Base-by-base conservation (phyloP, 2,329 filamentous ascomycete species). In the Chaetomium sp. region DNA sequence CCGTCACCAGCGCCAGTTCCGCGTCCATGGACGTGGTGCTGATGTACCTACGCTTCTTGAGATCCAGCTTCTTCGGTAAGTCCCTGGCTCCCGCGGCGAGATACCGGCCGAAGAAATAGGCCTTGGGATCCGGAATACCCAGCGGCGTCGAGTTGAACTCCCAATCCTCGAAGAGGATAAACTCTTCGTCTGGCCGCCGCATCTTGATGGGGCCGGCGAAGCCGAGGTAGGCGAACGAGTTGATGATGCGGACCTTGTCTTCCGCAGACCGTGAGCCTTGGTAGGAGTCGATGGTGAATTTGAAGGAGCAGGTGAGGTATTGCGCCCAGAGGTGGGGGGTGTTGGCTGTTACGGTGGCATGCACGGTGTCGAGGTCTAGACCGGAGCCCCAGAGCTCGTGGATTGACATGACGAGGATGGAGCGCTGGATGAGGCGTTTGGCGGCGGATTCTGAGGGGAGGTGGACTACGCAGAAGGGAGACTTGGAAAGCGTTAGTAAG, bases 1-100 rank as follows among this genome's bases (percentile, higher is more conserved):
- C 94, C 0, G 91, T 96, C 27, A 99, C 76, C 1, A 99, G 79
- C 10, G 91, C 89, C 44, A 99, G 78, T 70, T 97, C 94, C 0
- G 92, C 88, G 68, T 99, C 94, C 94, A 99, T 97, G 46, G 89
- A 94, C 0, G 94, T 99, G 0, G 92, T 97, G 63, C 88, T 90
- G 65, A 99, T 97, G 68, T 99, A 99, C 41, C 81, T 80, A 34
- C 94, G 79, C 72, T 95, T 96, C 77, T 99, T 99, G 27, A 99
- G 78, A 69, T 96, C 91, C 66, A 91, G 95, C 32, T 80, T 87
- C 38, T 81, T 75, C 36, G 89, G 78, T 5, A 86, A 76, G 52
- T 88, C 82, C 45, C 92, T 80, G 3, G 80, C 81, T 2, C 88
- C 86, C 10, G 74, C 74, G 1, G 78, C 85, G 32, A 97, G 69